Evolutionary conservation across 192 early-diverging fungal species (phyloP), one percentile per base, ranked within the genome.

Genomic region (Mortierella claussenii): DNA sequence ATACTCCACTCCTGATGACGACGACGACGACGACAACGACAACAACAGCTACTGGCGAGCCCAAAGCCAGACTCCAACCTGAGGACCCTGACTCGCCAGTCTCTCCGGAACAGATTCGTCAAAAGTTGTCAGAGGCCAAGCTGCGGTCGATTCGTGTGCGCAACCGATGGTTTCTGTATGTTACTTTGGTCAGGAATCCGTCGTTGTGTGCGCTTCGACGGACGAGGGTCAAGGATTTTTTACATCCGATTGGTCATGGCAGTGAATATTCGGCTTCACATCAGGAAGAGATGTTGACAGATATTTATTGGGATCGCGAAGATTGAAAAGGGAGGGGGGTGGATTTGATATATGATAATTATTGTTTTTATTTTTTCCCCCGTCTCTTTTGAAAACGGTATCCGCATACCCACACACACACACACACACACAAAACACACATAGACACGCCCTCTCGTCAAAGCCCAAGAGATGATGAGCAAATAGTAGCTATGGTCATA

Each of bases 221-320:
- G 13, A 76, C 64, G 0, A 54, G 23, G 17, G 54, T 48, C 0
- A 33, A 61, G 21, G 73, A 76, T 42, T 76, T 50, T 24, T 45
- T 76, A 32, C 58, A 76, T 30, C 73, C 73, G 1, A 76, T 76
- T 12, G 58, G 36, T 10, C 57, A 76, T 20, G 73, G 65, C 0
- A 10, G 33, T 0, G 59, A 53, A 26, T 57, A 60, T 44, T 2
- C 51, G 17, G 59, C 56, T 2, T 61, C 63, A 0, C 73, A 76
- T 37, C 32, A 50, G 24, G 73, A 76, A 28, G 73, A 76, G 47
- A 28, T 23, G 0, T 30, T 76, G 28, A 36, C 56, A n/a, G 73
- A 76, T 67, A 61, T 76, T 28, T 65, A 50, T 10, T 76, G 73
- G 73, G 73, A 76, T 61, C 57, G 53, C 1, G 64, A 76, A 45